Conservation (phyloP, 2,329 filamentous ascomycete genomes). For the Botrytis byssoidea region DNA sequence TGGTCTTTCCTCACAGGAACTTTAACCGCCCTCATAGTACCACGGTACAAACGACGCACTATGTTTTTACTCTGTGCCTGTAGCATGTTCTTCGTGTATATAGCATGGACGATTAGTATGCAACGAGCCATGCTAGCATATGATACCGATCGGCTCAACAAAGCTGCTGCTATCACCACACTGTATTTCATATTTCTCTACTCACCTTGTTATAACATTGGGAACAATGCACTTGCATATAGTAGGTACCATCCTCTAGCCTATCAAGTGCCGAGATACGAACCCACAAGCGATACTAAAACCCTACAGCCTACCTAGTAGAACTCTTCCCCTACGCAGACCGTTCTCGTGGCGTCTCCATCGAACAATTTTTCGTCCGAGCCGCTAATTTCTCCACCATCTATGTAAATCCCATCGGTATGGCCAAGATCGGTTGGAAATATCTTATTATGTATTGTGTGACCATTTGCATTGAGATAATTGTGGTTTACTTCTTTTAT, state of each 20-base stretch:
- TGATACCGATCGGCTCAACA: constrained; percentile 34
- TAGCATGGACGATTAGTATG: constrained; percentile 54
- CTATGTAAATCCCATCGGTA: constrained; percentile 47
- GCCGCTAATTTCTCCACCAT: constrained; percentile 39
- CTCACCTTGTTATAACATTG: constrained; percentile 60
- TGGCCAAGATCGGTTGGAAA: constrained; percentile 34
- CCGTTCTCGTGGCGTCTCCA: constrained; percentile 29
- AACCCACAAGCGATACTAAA: not conserved
- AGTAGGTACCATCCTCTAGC: constrained; percentile 42
- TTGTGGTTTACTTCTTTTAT: constrained; percentile 46
- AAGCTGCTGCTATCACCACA: constrained; percentile 34
- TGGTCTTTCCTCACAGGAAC: constrained; percentile 46
- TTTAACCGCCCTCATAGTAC: constrained; percentile 44
- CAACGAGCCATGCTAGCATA: constrained; percentile 42
- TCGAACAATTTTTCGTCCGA: constrained; percentile 40
- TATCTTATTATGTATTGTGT: constrained; percentile 44
- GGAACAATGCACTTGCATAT: constrained; percentile 65
- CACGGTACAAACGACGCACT: constrained; percentile 46
- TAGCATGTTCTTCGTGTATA: constrained; percentile 53
- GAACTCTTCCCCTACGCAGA: constrained; percentile 58
- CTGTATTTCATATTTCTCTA: constrained; percentile 62
- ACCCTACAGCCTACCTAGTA: constrained; percentile 50
- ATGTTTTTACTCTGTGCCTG: constrained; percentile 56
- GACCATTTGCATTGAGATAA: constrained; percentile 44
- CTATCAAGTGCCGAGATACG: not conserved